These are phyloP conservation scores for Penicillium brasilianum DNA, from an alignment of 2,329 filamentous ascomycete genomes.

Conservation along the genomic window DNA sequence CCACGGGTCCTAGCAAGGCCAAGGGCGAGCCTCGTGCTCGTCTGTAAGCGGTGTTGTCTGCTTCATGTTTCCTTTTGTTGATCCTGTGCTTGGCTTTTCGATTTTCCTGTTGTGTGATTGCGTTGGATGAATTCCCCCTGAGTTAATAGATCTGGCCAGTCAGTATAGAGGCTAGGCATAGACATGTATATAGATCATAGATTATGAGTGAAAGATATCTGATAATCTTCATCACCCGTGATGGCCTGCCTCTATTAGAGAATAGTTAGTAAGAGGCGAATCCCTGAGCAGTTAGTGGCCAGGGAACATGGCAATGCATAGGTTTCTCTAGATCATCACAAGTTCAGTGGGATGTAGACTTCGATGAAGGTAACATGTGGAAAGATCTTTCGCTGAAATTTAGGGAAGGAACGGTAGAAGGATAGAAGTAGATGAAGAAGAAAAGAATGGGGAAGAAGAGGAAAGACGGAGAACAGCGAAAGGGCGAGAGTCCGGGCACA, in stretches of 20 bases:
- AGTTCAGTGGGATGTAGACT: not conserved
- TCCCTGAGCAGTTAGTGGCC: not conserved
- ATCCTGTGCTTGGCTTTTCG: conserved; percentile 1
- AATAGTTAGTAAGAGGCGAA: not conserved
- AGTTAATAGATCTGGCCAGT: conserved; percentile 23
- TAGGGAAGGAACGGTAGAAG: conserved; percentile 1
- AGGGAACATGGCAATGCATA: not conserved
- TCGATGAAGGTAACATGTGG: no score
- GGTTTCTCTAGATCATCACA: not conserved
- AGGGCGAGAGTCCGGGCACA: not conserved
- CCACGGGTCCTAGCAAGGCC: conserved; percentile 34
- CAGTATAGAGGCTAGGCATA: conserved; percentile 4
- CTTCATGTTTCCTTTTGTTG: conserved; percentile 12
- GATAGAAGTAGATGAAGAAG: conserved; percentile 12
- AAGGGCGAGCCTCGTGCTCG: conserved; percentile 32
- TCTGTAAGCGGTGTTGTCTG: conserved; percentile 28
- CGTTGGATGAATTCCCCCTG: conserved; percentile 24
- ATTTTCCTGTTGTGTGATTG: conserved; percentile 13
- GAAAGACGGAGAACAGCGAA: not conserved
- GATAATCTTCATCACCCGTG: not conserved
- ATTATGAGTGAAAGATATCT: conserved; percentile 21
- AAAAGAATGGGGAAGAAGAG: conserved; percentile 1
- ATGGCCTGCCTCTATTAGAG: not conserved
- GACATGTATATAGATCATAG: conserved; percentile 33
- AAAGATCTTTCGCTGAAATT: no score